Base-by-base conservation (phyloP, 306 rosid species). In the Gleditsia sinensis region DNA sequence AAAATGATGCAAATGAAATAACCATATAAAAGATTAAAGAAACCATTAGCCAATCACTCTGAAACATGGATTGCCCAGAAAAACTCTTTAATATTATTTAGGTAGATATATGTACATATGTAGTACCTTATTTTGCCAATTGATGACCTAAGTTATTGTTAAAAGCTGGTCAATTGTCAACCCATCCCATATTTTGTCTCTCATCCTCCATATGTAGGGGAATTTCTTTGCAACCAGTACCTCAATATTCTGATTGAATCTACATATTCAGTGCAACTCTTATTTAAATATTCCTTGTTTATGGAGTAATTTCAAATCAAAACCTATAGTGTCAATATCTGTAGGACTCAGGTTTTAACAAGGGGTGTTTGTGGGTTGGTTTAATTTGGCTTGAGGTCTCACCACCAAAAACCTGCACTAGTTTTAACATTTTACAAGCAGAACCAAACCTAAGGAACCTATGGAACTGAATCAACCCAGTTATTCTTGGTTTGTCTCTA, bases 121-220 rank as follows among this genome's bases (percentile, higher is more conserved):
- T 19, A 12, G 17, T 49, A 67, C 17, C 28, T 12, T 16, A 60
- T 4, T 60, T 62, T 40, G 59, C 23, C 40, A 17, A 54, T 49
- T 13, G 27, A 78, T 53, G 82, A 62, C 68, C 49, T 21, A 24
- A 55, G 32, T 64, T 27, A 69, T 7, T 19, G 51, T 71, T 42
- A 7, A 77, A 50, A 43, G 36, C 17, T 27, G 17, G 3, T 45
- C 50, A 20, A 32, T 28, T 62, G 28, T 37, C 55, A 4, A 61
- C 37, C 42, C 16, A 25, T 40, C 59, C 59, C 50, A 79, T 25
- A 36, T 39, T 49, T 55, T 62, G 33, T 33, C 48, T 25, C 42
- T 37, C 9, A 27, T 58, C 25, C 49, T 10, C 65, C 63, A 9
- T 2, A 13, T 39, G 19, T 9, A 36, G 12, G 28, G 27, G 51